Conservation (phyloP, 768 basidiomycete species). For the Lactifluus subvellereus region DNA sequence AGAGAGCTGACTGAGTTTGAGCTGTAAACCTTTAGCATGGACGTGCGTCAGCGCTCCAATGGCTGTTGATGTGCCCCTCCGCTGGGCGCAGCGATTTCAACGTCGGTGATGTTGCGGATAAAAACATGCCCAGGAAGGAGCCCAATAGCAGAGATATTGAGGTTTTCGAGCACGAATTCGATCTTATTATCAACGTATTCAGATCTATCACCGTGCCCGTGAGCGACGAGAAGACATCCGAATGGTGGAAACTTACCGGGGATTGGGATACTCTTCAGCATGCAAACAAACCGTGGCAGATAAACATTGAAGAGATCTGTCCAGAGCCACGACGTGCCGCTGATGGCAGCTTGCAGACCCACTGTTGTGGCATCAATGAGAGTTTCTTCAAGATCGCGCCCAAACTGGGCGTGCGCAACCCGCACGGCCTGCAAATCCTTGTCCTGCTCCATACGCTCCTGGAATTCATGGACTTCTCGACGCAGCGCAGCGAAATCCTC, state of each 20-base stretch:
- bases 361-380: slow-evolving; percentile 36
- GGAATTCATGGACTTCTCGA: slow-evolving; percentile 40
- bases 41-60: slow-evolving; percentile 63
- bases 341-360: slow-evolving; percentile 47
- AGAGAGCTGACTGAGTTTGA: slow-evolving; percentile 57
- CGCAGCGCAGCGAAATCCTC: slow-evolving; percentile 42
- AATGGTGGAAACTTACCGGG: slow-evolving; percentile 44
- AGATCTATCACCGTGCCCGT: slow-evolving; percentile 39
- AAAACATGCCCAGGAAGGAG: slow-evolving; percentile 65
- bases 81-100: slow-evolving; percentile 45
- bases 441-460: slow-evolving; percentile 43
- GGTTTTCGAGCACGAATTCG: slow-evolving; percentile 71
- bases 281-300: slow-evolving; percentile 48
- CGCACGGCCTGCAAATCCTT: slow-evolving; percentile 43
- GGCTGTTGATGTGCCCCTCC: slow-evolving; percentile 39
- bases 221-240: neutral
- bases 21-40: slow-evolving; percentile 57
- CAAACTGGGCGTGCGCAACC: slow-evolving; percentile 45
- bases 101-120: slow-evolving; percentile 64
- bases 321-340: slow-evolving; percentile 71
- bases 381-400: slow-evolving; percentile 44
- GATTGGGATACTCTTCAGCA: slow-evolving; percentile 60
- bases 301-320: slow-evolving; percentile 79
- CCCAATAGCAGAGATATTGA: slow-evolving; percentile 61
- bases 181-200: slow-evolving; percentile 64